These are phyloP conservation scores for Trichoderma breve DNA, from an alignment of 2,329 filamentous ascomycete species.

Conservation along the genomic window DNA sequence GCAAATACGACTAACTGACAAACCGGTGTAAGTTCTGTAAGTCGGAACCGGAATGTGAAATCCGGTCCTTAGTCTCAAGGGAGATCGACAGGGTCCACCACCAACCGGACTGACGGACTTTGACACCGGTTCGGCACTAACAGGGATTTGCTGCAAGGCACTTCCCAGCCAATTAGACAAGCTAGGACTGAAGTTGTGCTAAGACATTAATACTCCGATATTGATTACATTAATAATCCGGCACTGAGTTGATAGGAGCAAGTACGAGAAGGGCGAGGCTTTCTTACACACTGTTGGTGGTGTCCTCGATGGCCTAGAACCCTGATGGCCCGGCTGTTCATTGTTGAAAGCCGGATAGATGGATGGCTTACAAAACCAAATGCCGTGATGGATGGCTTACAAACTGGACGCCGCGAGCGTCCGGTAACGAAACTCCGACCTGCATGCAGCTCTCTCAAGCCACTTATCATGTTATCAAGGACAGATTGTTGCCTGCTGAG, in stretches of 20 bases:
- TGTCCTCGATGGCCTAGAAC: not conserved
- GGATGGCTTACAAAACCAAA: not conserved
- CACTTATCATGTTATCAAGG: not conserved
- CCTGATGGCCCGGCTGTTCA: not conserved
- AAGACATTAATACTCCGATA: not conserved
- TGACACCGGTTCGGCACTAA: not conserved
- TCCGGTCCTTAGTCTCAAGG: not conserved
- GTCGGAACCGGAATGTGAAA: not conserved
- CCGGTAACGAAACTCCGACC: not conserved
- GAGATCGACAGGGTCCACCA: not conserved
- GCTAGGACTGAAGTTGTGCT: not conserved
- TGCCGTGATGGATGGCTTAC: not conserved
- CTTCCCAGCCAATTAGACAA: not conserved
- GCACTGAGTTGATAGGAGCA: not conserved
- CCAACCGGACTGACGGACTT: not conserved
- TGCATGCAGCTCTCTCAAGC: not conserved
- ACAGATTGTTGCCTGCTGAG: not conserved
- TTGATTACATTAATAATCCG: not conserved
- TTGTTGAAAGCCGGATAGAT: not conserved
- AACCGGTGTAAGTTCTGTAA: not conserved
- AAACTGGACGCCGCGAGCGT: not conserved
- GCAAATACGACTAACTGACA: not conserved
- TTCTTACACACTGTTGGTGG: not conserved
- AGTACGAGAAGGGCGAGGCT: not conserved
- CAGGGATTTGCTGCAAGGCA: not conserved